These are phyloP conservation scores for Pyrenophora graminea DNA, from an alignment of 2,329 filamentous ascomycete species.

Conservation along the genomic window DNA sequence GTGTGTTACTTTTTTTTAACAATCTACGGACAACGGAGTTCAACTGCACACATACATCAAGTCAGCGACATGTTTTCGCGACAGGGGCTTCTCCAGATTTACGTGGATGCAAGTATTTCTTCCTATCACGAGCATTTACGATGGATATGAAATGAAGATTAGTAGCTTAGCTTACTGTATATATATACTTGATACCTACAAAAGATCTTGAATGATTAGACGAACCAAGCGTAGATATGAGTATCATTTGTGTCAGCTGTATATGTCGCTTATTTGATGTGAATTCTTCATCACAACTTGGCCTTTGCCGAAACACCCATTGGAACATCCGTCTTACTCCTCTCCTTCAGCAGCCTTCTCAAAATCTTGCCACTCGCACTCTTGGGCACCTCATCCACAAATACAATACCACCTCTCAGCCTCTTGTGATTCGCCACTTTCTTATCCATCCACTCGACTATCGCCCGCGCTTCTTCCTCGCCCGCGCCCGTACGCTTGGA, in stretches of 20 bases:
- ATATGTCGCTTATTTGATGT: no score
- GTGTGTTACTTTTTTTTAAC: neutral
- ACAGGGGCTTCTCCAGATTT: neutral
- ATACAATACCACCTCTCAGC: constrained; percentile 44
- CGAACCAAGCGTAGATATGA: no score
- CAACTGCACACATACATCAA: neutral
- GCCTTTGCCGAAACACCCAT: constrained; percentile 20
- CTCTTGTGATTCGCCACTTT: constrained; percentile 38
- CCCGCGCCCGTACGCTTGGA: constrained; percentile 7
- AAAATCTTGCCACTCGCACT: constrained; percentile 54
- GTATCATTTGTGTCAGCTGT: no score
- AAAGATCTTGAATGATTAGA: neutral
- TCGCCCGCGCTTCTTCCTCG: constrained; percentile 18
- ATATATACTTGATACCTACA: constrained; percentile 1
- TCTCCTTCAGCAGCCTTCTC: constrained; percentile 35
- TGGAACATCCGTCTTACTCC: constrained; percentile 20
- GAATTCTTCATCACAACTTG: constrained; percentile 13
- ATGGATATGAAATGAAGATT: constrained; percentile 5
- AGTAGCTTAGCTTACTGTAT: constrained; percentile 1
- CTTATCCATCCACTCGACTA: constrained; percentile 26
- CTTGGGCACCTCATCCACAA: constrained; percentile 54
- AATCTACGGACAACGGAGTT: constrained; percentile 4
- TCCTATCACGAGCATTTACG: neutral
- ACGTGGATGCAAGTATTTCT: neutral
- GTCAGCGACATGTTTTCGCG: neutral